Percentiles rank a stretch among this genome's conserved stretches.
Conservation (phyloP, 345 rosid species). For the Cochlearia excelsa region DNA sequence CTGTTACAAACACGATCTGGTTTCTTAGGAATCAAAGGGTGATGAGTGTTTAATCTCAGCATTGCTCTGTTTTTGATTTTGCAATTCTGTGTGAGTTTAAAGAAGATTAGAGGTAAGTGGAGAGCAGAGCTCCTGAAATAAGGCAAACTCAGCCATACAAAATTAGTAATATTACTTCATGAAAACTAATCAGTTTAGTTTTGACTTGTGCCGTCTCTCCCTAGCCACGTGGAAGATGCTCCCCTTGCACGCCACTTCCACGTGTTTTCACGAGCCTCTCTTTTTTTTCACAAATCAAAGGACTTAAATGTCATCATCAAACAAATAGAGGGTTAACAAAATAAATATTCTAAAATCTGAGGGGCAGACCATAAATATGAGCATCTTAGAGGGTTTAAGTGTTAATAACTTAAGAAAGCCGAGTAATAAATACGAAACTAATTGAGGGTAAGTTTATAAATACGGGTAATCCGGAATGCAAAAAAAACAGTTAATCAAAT, state of each 20-base stretch:
- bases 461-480: too few species aligned
- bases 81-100: constrained; percentile 6
- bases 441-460: too few species aligned
- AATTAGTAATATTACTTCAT: background rate
- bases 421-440: too few species aligned
- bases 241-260: constrained; percentile 39
- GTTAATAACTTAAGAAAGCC: too few species aligned
- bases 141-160: constrained; percentile 13
- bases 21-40: constrained; percentile 48
- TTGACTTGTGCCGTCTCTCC: constrained; percentile 22
- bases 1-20: constrained; percentile 30
- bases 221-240: constrained; percentile 34
- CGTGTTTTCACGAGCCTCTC: constrained; percentile 45
- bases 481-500: too few species aligned
- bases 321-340: too few species aligned
- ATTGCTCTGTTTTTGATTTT: constrained; percentile 28
- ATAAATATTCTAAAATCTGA: too few species aligned
- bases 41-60: constrained; percentile 58
- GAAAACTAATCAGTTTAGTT: background rate
- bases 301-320: too few species aligned
- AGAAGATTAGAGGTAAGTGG: constrained; percentile 36
- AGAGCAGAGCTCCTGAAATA: constrained; percentile 36
- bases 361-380: too few species aligned
- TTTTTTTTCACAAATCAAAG: background rate
- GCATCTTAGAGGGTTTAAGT: too few species aligned